Conservation (phyloP, 345 rosid genomes). For the Nephelium lappaceum region DNA sequence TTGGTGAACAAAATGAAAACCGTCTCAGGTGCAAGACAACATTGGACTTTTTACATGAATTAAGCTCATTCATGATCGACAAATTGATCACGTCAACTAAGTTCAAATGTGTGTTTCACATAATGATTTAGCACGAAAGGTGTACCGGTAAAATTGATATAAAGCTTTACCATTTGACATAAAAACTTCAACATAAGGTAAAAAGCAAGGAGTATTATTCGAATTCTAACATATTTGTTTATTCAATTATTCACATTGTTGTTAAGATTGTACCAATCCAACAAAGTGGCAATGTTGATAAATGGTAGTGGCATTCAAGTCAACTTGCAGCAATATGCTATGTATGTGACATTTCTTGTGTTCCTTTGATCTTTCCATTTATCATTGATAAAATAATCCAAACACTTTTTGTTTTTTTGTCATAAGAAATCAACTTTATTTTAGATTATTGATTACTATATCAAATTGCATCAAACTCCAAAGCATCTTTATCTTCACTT, state of each 20-base stretch:
- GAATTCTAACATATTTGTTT: not conserved
- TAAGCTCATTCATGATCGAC: not conserved
- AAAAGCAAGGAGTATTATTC: not conserved
- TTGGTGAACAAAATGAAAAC: conserved; percentile 34
- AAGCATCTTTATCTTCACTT: too few species aligned
- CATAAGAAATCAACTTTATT: too few species aligned
- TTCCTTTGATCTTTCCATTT: too few species aligned
- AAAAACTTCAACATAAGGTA: not conserved
- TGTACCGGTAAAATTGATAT: not conserved
- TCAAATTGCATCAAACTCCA: too few species aligned
- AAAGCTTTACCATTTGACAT: not conserved
- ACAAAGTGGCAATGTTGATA: not conserved
- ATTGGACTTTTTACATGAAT: not conserved
- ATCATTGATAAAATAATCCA: too few species aligned
- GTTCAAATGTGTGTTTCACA: not conserved
- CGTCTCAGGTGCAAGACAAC: not conserved
- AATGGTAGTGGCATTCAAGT: too few species aligned
- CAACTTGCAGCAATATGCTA: too few species aligned
- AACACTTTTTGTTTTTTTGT: too few species aligned
- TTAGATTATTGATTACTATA: too few species aligned
- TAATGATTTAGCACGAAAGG: not conserved
- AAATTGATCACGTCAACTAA: not conserved
- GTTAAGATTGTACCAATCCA: not conserved
- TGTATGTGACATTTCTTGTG: too few species aligned
- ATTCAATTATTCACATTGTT: not conserved